Evolutionary conservation across 176 grass and related monocot genomes (phyloP), one percentile per base, ranked within the genome.

Genomic region (Alopecurus myosuroides): DNA sequence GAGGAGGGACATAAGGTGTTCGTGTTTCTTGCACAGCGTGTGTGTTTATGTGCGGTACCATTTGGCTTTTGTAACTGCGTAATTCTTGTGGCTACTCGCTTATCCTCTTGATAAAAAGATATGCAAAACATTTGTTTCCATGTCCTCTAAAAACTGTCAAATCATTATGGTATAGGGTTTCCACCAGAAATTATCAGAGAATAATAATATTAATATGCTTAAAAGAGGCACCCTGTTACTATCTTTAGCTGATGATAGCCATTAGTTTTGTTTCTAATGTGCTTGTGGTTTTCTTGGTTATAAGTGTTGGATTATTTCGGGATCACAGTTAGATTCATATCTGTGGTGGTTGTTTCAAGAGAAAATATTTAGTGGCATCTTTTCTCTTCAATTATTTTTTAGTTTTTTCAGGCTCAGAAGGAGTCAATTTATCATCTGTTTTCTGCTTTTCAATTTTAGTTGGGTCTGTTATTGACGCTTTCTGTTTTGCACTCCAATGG

Each of bases 161-260:
- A 67, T 50, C 45, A 63, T 67, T 81, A 50, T 67, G 62, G 19
- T 36, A 30, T 81, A 34, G 63, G 30, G 42, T 51, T 35, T 50
- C 22, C 17, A 34, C 57, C 20, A 20, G 39, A 5, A 79, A 64
- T 45, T 45, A 79, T 4, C 77, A 64, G 40, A 48, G 41, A 65
- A 34, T 80, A 46, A 45, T 63, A 64, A 64, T 63, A 72, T 72
- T 65, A 48, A 46, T 80, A 49, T 48, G 40, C 4, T 65, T 80
- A 80, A 65, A 45, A 64, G 48, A 22, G 78, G 42, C 42, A 50
- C 58, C 14, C 7, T 39, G 42, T 66, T 66, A 65, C 11, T 40
- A 64, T 41, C 22, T 52, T 68, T 68, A 81, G 31, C 63, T 69
- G 45, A 69, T 78, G 76, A 40, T 52, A 52, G 79, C 45, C 52